Conservation (phyloP, 2,329 filamentous ascomycete species). For the Pleomassaria siparia region DNA sequence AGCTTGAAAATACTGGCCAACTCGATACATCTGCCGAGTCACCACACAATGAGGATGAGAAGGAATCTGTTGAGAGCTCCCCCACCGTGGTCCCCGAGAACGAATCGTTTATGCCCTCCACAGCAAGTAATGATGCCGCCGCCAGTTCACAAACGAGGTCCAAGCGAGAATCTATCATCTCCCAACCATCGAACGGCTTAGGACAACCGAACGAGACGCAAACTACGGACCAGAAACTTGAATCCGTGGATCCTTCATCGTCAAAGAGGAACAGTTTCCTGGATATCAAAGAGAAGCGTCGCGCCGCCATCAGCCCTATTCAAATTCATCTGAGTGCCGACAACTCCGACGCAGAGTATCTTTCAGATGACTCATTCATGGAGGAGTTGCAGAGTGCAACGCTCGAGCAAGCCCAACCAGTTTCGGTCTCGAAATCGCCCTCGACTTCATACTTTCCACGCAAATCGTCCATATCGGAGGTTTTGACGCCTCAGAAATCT, state of each 20-base stretch:
- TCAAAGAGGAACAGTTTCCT: constrained; percentile 28
- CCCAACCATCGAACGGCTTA: constrained; percentile 23
- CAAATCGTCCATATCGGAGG: constrained; percentile 25
- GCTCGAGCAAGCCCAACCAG: constrained; percentile 78
- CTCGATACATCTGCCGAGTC: constrained; percentile 4
- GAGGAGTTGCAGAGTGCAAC: constrained; percentile 83
- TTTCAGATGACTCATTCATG: constrained; percentile 80
- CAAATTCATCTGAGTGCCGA: constrained; percentile 40
- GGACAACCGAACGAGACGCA: constrained; percentile 17
- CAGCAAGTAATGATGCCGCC: constrained; percentile 17
- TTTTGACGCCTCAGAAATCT: constrained; percentile 29
- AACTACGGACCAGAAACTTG: constrained; percentile 26
- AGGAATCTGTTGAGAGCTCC: constrained; percentile 36
- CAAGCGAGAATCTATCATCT: constrained; percentile 37
- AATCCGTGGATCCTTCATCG: constrained; percentile 29
- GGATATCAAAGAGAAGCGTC: constrained; percentile 42
- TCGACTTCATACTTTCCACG: constrained; percentile 63
- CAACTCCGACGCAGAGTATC: constrained; percentile 50
- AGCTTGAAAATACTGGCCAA: constrained; percentile 14
- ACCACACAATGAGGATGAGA: constrained; percentile 22
- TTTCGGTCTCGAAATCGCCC: constrained; percentile 79
- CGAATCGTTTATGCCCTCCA: constrained; percentile 24
- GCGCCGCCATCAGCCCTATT: constrained; percentile 44
- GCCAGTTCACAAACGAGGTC: constrained; percentile 23
- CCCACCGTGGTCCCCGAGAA: constrained; percentile 39